Evolutionary conservation across 441 rosid genomes (phyloP), one percentile per base, ranked within the genome.

Genomic region (Syzygium syzygioides): DNA sequence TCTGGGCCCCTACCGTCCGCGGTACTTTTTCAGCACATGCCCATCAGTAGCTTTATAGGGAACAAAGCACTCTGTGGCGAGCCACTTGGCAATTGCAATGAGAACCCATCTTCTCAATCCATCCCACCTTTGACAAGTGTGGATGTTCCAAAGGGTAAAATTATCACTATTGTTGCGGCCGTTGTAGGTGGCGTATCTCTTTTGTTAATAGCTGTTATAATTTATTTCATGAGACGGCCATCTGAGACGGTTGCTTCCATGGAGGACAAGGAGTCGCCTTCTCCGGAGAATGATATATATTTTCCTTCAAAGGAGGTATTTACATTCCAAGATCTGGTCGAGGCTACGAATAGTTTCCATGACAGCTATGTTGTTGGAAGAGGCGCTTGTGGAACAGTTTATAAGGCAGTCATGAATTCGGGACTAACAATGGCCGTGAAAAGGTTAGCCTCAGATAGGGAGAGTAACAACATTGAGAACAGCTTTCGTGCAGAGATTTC

Each of bases 331-430:
- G 98, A 95, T 93, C 93, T 98, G 64, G 90, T 97, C 34, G 96
- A 94, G 90, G 95, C 95, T 85, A 97, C 99, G 6, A 93, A 92
- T 83, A 96, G 95, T 88, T 98, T 98, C 91, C 93, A 97, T 28
- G 99, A 97, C 11, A 94, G 95, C 88, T 97, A 94, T 92, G 92
- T 94, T 64, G 91, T 97, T 62, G 99, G 99, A 60, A 94, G 93
- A 89, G 99, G 99, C 84, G 99, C 98, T 80, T 97, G 98, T 86
- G 99, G 99, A 88, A 96, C 98, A 7, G 99, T 98, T 53, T 98
- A 97, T 86, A 97, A 95, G 92, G 98, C 99, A 23, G 93, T 93
- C 55, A 95, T 97, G 98, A 94, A 90, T 26, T 93, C 98, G 2
- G 98, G 98, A 53, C 95, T 94, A 93, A 92, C 92, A 85, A 88